These are phyloP conservation scores for Aspergillus tubingensis DNA, from an alignment of 2,329 filamentous ascomycete species.

Conservation along the genomic window DNA sequence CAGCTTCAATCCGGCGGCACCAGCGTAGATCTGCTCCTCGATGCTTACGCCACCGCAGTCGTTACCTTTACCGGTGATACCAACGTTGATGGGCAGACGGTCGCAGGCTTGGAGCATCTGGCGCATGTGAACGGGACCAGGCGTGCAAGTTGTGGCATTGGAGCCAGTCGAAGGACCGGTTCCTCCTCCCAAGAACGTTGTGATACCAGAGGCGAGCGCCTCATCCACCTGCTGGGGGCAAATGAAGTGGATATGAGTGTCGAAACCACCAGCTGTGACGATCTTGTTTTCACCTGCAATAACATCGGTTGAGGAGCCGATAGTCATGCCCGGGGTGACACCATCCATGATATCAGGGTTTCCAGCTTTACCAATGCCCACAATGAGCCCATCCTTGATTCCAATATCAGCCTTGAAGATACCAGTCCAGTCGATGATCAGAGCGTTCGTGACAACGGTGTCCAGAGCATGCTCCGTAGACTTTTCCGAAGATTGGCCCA, in stretches of 20 bases:
- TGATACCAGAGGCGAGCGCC: slow-evolving; percentile 80
- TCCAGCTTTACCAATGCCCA: slow-evolving; percentile 88
- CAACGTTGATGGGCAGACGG: slow-evolving; percentile 77
- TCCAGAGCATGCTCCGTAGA: slow-evolving; percentile 73
- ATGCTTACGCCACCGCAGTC: slow-evolving; percentile 72
- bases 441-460: slow-evolving; percentile 82
- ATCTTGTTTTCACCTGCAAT: slow-evolving; percentile 90
- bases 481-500: slow-evolving; percentile 86
- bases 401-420: slow-evolving; percentile 98
- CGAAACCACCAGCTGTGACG: slow-evolving; percentile 84
- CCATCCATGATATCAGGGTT: slow-evolving; percentile 98
- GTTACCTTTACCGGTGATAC: slow-evolving; percentile 92
- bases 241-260: slow-evolving; percentile 91
- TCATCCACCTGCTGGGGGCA: slow-evolving; percentile 90
- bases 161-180: slow-evolving; percentile 91
- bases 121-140: slow-evolving; percentile 76
- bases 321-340: slow-evolving; percentile 73
- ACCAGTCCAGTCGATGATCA: slow-evolving; percentile 87
- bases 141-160: slow-evolving; percentile 91
- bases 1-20: slow-evolving; percentile 86
- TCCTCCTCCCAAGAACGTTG: slow-evolving; percentile 86
- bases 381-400: slow-evolving; percentile 82
- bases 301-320: slow-evolving; percentile 88
- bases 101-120: slow-evolving; percentile 91
- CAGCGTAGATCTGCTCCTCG: slow-evolving; percentile 77